A percentile compares a stretch with the other conserved stretches of the same genome.
phyloP scores from a whole-genome alignment of 148 eudicot species.

The Heliosperma pusillum region DNA sequence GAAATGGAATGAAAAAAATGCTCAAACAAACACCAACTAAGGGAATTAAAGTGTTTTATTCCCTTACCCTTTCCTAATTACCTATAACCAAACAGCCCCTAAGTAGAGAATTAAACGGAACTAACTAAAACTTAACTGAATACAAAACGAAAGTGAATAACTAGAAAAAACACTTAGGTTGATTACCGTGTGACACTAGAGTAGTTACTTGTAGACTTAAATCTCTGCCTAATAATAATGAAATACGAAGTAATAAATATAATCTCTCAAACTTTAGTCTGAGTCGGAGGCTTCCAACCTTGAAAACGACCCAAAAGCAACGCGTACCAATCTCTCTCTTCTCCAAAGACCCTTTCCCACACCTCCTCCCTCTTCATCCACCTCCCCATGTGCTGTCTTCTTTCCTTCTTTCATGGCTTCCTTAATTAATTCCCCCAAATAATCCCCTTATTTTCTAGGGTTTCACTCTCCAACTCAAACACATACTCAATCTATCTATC shows the following conservation, averaged over 20 bases:
- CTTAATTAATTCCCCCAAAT: not conserved
- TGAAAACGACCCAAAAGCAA: constrained; percentile 41
- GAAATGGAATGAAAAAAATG: too few species aligned
- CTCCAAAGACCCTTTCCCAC: constrained; percentile 7
- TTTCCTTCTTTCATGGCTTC: constrained; percentile 20
- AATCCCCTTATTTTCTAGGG: constrained; percentile 30
- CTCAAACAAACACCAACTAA: too few species aligned
- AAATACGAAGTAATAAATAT: too few species aligned
- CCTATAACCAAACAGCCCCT: too few species aligned
- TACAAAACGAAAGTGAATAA: too few species aligned
- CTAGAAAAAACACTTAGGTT: too few species aligned
- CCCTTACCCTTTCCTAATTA: too few species aligned
- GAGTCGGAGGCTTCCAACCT: constrained; percentile 29
- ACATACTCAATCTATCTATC: too few species aligned
- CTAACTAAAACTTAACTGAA: too few species aligned
- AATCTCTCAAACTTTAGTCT: constrained; percentile 22
- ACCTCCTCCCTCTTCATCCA: not conserved
- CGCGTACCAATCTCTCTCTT: constrained; percentile 26
- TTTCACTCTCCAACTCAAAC: constrained; percentile 17
- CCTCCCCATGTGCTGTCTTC: constrained; percentile 32
- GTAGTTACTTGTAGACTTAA: constrained; percentile 2
- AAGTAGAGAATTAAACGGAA: too few species aligned
- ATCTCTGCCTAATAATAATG: too few species aligned
- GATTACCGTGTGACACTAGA: not conserved
- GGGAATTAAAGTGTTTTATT: too few species aligned